Evolutionary conservation across 2,329 filamentous ascomycete species (phyloP).

Genomic region (Alternaria sp.): DNA sequence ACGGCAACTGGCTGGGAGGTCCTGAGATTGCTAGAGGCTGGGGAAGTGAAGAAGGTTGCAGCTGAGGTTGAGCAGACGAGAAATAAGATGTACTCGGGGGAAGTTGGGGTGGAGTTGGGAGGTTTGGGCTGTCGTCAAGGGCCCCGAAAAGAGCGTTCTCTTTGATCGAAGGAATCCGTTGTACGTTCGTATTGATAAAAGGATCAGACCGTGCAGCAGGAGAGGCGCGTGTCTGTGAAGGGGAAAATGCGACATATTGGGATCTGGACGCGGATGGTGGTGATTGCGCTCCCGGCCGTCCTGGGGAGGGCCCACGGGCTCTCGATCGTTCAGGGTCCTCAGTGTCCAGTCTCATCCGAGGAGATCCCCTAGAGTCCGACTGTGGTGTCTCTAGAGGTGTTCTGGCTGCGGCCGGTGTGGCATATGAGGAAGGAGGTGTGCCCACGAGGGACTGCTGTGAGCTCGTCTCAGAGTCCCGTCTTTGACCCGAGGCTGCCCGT

Average conservation of each 20-base stretch:
- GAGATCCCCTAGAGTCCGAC: constrained; percentile 17
- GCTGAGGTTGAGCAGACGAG: constrained; percentile 12
- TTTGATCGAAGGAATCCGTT: constrained; percentile 18
- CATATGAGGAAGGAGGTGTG: constrained; percentile 34
- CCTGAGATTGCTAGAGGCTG: constrained; percentile 13
- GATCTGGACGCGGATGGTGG: constrained; percentile 33
- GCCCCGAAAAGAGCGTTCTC: constrained; percentile 27
- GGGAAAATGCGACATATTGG: constrained; percentile 35
- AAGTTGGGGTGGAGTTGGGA: constrained; percentile 33
- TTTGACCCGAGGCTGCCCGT: constrained; percentile 25
- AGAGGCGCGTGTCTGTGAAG: constrained; percentile 29
- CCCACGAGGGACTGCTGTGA: constrained; percentile 28
- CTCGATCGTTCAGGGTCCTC: constrained; percentile 42
- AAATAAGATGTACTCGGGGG: constrained; percentile 23
- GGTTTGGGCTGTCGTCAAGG: constrained; percentile 24
- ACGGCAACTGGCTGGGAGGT: constrained; percentile 18
- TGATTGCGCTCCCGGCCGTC: constrained; percentile 9
- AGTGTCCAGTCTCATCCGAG: constrained; percentile 21
- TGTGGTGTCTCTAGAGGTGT: constrained; percentile 30
- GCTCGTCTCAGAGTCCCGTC: constrained; percentile 42
- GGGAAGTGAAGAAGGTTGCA: constrained; percentile 15
- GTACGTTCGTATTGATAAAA: constrained; percentile 24
- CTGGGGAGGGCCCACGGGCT: constrained; percentile 39
- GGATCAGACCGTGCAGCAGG: constrained; percentile 29
- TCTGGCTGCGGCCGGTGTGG: constrained; percentile 21